These are phyloP conservation scores for Annulohypoxylon bovei DNA, from an alignment of 495 filamentous ascomycete species.

Conservation along the genomic window DNA sequence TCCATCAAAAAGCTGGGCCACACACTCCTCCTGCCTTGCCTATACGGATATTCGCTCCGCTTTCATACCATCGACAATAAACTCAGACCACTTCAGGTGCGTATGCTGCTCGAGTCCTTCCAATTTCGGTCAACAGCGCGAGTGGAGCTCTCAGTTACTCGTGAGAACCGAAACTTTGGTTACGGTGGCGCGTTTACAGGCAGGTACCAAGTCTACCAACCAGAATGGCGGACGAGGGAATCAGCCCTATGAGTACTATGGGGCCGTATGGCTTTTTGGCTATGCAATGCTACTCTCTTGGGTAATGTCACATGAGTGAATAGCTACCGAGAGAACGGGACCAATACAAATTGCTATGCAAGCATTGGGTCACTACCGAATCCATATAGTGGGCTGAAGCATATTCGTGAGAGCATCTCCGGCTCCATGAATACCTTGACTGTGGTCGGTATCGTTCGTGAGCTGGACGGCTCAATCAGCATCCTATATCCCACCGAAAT, in stretches of 20 bases:
- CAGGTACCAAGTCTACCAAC: slow-evolving; percentile 9
- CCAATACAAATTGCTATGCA: slow-evolving; percentile 9
- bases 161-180: neutral
- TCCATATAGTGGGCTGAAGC: slow-evolving; percentile 6
- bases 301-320: slow-evolving; percentile 26
- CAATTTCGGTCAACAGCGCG: slow-evolving; percentile 14
- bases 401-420: neutral
- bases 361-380: slow-evolving; percentile 25
- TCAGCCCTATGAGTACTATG: slow-evolving; percentile 31
- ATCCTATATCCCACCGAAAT: slow-evolving; percentile 25
- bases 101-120: neutral
- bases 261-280: slow-evolving; percentile 14
- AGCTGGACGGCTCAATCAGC: slow-evolving; percentile 15
- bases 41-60: neutral
- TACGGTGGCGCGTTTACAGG: slow-evolving; percentile 9
- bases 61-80: neutral
- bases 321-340: slow-evolving; percentile 32
- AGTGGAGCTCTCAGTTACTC: neutral
- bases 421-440: neutral
- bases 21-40: neutral
- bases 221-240: neutral
- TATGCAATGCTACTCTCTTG: slow-evolving; percentile 22
- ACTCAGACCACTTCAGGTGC: neutral
- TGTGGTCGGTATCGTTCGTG: slow-evolving; percentile 7
- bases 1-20: neutral